phyloP scores from a whole-genome alignment of 2,329 filamentous ascomycete species.

The Cryphonectria radicalis region DNA sequence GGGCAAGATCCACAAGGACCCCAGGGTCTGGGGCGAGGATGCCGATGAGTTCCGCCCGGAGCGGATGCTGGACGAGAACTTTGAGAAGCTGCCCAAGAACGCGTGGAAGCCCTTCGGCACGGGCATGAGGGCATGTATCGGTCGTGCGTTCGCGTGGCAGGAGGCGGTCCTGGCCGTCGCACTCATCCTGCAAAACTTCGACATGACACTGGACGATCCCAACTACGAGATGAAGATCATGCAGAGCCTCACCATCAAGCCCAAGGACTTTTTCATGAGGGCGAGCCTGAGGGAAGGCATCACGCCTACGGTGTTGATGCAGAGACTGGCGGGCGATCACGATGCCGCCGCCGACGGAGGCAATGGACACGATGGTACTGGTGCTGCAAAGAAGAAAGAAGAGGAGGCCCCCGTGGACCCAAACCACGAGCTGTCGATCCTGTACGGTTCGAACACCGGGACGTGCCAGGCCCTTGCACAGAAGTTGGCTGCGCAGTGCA shows the following conservation, averaged over 20 bases:
- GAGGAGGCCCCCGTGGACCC: not conserved
- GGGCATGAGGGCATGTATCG: constrained; percentile 55
- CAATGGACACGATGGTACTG: not conserved
- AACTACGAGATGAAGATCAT: constrained; percentile 58
- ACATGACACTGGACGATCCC: constrained; percentile 65
- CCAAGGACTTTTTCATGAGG: constrained; percentile 63
- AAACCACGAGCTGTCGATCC: constrained; percentile 56
- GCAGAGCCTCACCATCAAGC: constrained; percentile 64
- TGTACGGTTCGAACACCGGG: constrained; percentile 76
- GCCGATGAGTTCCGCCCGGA: constrained; percentile 31
- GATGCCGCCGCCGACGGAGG: not conserved
- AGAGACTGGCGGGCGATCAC: not conserved
- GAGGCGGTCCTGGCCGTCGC: constrained; percentile 53
- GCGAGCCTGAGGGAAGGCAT: constrained; percentile 55
- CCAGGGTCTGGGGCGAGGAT: constrained; percentile 30
- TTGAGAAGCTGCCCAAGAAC: constrained; percentile 44
- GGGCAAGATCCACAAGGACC: constrained; percentile 29
- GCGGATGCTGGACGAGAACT: constrained; percentile 42
- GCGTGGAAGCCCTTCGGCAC: constrained; percentile 59
- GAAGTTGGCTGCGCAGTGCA: constrained; percentile 62
- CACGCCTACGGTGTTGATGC: constrained; percentile 26
- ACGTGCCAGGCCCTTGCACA: constrained; percentile 74
- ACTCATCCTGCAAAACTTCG: constrained; percentile 70
- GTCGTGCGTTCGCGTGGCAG: constrained; percentile 58
- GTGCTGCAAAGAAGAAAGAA: not conserved